phyloP scores from a whole-genome alignment of 345 rosid genomes.

The Syzygium oleosum region DNA sequence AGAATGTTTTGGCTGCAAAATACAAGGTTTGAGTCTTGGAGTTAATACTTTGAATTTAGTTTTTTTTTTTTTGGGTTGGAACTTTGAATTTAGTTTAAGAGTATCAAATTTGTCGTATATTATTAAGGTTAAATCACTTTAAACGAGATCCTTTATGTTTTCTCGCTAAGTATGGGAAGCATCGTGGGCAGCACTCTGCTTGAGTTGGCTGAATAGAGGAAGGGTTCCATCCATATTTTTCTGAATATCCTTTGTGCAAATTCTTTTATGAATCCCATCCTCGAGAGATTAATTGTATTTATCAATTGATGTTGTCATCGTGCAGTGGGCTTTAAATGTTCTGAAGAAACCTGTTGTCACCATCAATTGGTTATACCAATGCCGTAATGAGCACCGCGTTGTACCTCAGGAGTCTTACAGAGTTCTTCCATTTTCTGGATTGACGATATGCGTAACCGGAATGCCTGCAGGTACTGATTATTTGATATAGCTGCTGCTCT shows the following conservation, averaged over 20 bases:
- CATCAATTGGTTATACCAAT: constrained; percentile 71
- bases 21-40: constrained; percentile 57
- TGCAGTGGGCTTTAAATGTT: constrained; percentile 84
- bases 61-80: not conserved
- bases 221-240: not conserved
- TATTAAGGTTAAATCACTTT: not conserved
- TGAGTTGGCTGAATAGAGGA: not conserved
- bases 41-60: not conserved
- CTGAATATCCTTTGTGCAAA: not conserved
- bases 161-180: not conserved
- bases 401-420: constrained; percentile 83
- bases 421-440: constrained; percentile 89
- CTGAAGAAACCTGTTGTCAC: constrained; percentile 80
- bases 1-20: constrained; percentile 89
- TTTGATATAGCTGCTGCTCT: not conserved
- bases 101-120: not conserved
- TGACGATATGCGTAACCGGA: constrained; percentile 74
- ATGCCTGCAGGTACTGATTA: constrained; percentile 46
- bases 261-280: not conserved
- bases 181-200: not conserved
- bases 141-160: not conserved
- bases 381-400: constrained; percentile 92
- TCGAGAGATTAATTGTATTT: not conserved
- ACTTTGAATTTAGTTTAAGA: not conserved
- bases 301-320: not conserved